Evolutionary conservation across 139 green algal species (phyloP), one percentile per base, ranked within the genome.

Genomic region (Chlorella vulgaris): DNA sequence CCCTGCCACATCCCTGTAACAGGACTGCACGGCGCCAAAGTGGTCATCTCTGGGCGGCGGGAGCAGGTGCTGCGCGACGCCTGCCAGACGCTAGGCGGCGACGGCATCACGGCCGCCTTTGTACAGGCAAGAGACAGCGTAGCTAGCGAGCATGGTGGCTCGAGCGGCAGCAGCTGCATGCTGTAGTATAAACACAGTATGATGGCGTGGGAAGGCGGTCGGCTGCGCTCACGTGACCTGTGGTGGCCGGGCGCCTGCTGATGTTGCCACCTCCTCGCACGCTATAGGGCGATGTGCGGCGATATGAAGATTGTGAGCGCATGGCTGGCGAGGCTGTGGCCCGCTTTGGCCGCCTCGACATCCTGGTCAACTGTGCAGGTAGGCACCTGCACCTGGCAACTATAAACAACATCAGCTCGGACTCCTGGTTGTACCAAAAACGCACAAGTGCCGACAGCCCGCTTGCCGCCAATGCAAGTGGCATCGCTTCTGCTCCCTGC

Each of bases 321-420:
- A 95, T 88, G 75, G 86, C 91, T n/a, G 28, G 74, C 7, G 74
- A 87, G 18, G 83, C 86, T 0, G 74, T 88, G 7, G 22, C 71
- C 7, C 55, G 74, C 36, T 93, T 91, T 70, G 91, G 89, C 8
- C 29, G 82, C 8, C 77, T 99, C 3, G 86, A 97, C 89, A 93
- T 99, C 69, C 88, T 99, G 33, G 91, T 99, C 61, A 99, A 99
- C 85, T 96, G 93, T 74, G 96, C 96, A 13, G 69, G 69, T 76
- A 42, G 43, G 31, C 58, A n/a, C n/a, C n/a, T n/a, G n/a, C n/a
- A n/a, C n/a, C n/a, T n/a, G n/a, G n/a, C n/a, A n/a, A n/a, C n/a
- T n/a, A n/a, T n/a, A n/a, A n/a, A n/a, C n/a, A n/a, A n/a, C n/a
- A n/a, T n/a, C n/a, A n/a, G n/a, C n/a, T n/a, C n/a, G n/a, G 68